A percentile compares a stretch with the other conserved stretches of the same genome.
Evolutionary conservation across 352 stramenopile genomes (phyloP).

Genomic region (Globisporangium paroecandrum): DNA sequence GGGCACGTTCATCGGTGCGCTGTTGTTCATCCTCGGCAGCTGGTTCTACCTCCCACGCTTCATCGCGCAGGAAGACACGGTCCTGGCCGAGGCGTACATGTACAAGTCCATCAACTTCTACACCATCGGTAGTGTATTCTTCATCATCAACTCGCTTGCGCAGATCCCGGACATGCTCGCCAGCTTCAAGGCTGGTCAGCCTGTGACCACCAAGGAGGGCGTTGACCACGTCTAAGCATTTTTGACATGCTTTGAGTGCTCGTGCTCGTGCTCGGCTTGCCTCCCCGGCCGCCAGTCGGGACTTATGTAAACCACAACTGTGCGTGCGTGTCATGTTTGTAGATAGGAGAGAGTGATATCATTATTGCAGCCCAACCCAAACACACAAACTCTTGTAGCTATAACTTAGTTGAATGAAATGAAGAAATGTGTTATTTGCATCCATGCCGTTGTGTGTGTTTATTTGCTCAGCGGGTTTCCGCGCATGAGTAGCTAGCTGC

Average conservation of each 20-base stretch:
- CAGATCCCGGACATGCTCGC: constrained; percentile 52
- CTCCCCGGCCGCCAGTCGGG: neutral
- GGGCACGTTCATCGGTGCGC: constrained; percentile 58
- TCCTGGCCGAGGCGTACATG: constrained; percentile 54
- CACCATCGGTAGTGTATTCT: constrained; percentile 70
- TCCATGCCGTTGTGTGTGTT: neutral
- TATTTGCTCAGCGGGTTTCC: too few species aligned
- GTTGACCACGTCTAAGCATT: constrained; percentile 23
- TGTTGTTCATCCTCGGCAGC: constrained; percentile 76
- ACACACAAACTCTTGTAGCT: constrained; percentile 6
- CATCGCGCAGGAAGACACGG: constrained; percentile 53
- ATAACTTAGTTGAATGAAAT: constrained; percentile 9
- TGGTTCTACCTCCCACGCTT: constrained; percentile 81
- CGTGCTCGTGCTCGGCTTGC: neutral
- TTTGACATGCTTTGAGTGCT: neutral
- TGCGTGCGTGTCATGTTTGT: constrained; percentile 1
- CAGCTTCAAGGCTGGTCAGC: constrained; percentile 34
- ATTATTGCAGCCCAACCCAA: constrained; percentile 6
- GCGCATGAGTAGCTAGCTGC: too few species aligned
- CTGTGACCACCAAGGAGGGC: constrained; percentile 24
- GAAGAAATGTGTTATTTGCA: neutral
- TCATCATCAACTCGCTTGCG: constrained; percentile 64
- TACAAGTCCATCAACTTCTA: constrained; percentile 77
- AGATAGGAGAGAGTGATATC: constrained; percentile 10
- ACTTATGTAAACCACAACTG: neutral